A percentile compares a stretch with the other conserved stretches of the same genome.
phyloP scores from a whole-genome alignment of 805 yeast species.

The Yamadazyma endophytica region DNA sequence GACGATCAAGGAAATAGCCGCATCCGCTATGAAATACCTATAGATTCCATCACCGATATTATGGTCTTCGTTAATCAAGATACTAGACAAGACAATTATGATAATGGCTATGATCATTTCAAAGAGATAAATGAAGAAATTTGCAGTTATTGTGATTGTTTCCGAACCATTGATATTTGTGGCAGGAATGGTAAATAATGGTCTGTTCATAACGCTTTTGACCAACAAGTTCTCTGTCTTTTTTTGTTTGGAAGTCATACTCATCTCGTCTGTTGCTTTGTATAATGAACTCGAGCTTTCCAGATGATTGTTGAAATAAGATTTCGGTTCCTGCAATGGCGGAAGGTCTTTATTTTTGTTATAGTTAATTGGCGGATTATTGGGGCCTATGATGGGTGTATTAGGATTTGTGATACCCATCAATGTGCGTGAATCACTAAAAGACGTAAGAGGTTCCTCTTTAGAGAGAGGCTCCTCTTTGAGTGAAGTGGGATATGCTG shows the following conservation, averaged over 20 bases:
- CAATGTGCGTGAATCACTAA: no score
- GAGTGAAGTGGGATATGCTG: slow-evolving; percentile 12
- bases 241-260: slow-evolving; percentile 18
- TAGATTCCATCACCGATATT: slow-evolving; percentile 23
- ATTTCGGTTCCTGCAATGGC: slow-evolving; percentile 17
- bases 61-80: slow-evolving; percentile 21
- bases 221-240: slow-evolving; percentile 25
- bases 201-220: slow-evolving; percentile 29
- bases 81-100: slow-evolving; percentile 22
- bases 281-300: slow-evolving; percentile 3
- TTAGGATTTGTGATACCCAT: slow-evolving; percentile 9
- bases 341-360: slow-evolving; percentile 19
- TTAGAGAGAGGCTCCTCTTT: slow-evolving; percentile 4
- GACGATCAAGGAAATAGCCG: slow-evolving; percentile 26
- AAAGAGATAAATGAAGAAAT: slow-evolving; percentile 25
- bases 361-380: no score
- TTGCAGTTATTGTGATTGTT: slow-evolving; percentile 20
- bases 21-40: slow-evolving; percentile 34
- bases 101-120: slow-evolving; percentile 26
- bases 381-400: slow-evolving; percentile 10
- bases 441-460: no score
- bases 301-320: slow-evolving; percentile 7
- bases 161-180: slow-evolving; percentile 13
- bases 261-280: slow-evolving; percentile 11
- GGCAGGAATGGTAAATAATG: slow-evolving; percentile 20